These are phyloP conservation scores for Fusarium anguioides DNA, from an alignment of 2,329 filamentous ascomycete genomes.

Conservation along the genomic window DNA sequence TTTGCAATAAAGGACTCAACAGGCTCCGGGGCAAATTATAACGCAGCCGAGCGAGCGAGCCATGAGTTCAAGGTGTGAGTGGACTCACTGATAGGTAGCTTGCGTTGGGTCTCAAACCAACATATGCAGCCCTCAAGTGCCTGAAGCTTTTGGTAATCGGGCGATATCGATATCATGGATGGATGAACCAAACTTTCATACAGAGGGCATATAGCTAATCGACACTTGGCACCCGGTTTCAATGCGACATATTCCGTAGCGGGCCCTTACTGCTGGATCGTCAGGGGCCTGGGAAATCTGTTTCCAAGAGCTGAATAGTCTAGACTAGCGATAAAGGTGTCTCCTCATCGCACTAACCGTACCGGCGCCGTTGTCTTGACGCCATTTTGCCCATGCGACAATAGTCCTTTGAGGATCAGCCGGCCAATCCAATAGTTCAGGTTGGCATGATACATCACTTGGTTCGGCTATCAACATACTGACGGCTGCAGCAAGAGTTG, in stretches of 20 bases:
- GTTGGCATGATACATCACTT: conserved; percentile 3
- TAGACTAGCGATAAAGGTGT: conserved; percentile 34
- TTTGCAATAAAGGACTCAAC: conserved; percentile 23
- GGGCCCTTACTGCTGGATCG: conserved; percentile 26
- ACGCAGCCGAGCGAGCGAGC: conserved; percentile 21
- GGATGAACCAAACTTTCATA: conserved; percentile 9
- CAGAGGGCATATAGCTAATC: conserved; percentile 11
- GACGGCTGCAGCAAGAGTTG: neutral
- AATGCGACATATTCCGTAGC: conserved; percentile 33
- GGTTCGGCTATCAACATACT: conserved; percentile 5
- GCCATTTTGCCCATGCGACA: conserved; percentile 27
- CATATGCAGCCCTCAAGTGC: conserved; percentile 21
- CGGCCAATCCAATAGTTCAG: conserved; percentile 29
- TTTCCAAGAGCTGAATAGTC: conserved; percentile 27
- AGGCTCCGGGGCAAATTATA: conserved; percentile 20
- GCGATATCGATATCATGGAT: conserved; percentile 19
- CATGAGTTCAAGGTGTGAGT: conserved; percentile 34
- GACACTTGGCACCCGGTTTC: conserved; percentile 14
- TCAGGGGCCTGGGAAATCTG: conserved; percentile 24
- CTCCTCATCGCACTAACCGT: conserved; percentile 34
- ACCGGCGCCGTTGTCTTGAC: conserved; percentile 26
- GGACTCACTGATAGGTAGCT: conserved; percentile 16
- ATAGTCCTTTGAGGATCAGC: conserved; percentile 7
- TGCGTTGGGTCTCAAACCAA: conserved; percentile 22
- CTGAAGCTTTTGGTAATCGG: conserved; percentile 31